phyloP scores from a whole-genome alignment of 139 green algal species.

The Gonium pectorale region DNA sequence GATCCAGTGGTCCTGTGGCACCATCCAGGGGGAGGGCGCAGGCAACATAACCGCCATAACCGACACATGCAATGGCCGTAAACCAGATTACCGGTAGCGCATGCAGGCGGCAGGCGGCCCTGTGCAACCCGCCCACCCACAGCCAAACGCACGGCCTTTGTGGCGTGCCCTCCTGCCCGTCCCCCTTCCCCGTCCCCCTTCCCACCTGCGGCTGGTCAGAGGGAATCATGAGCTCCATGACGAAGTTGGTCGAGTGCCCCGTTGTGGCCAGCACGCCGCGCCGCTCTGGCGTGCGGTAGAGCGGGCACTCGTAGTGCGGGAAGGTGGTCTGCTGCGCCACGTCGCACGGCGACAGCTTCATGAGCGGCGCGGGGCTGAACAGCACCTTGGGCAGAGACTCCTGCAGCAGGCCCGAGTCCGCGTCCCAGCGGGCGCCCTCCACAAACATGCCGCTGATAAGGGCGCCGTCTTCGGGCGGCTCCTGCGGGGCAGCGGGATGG shows the following conservation, averaged over 20 bases:
- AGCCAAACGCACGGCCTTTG: too few species aligned
- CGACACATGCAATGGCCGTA: too few species aligned
- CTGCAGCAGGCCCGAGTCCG: slow-evolving; percentile 54
- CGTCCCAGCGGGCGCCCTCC: slow-evolving; percentile 77
- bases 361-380: slow-evolving; percentile 71
- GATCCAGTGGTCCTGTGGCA: slow-evolving; percentile 75
- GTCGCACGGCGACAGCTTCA: slow-evolving; percentile 69
- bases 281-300: slow-evolving; percentile 77
- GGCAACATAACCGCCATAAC: too few species aligned
- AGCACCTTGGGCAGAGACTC: slow-evolving; percentile 79
- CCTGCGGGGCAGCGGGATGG: too few species aligned
- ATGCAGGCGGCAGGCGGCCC: too few species aligned
- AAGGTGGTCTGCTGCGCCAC: slow-evolving; percentile 49
- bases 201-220: slow-evolving; percentile 55
- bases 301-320: slow-evolving; percentile 77
- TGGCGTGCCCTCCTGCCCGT: too few species aligned
- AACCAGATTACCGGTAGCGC: too few species aligned
- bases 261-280: slow-evolving; percentile 81
- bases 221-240: slow-evolving; percentile 77
- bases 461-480: slow-evolving; percentile 56
- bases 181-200: not conserved
- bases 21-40: not conserved
- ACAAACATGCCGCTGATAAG: slow-evolving; percentile 73
- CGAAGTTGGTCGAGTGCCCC: slow-evolving; percentile 83
- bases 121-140: too few species aligned